A percentile compares a stretch with the other conserved stretches of the same genome.
These are phyloP conservation scores for Dothistroma pini DNA, from an alignment of 2,329 filamentous ascomycete species.

Conservation along the genomic window DNA sequence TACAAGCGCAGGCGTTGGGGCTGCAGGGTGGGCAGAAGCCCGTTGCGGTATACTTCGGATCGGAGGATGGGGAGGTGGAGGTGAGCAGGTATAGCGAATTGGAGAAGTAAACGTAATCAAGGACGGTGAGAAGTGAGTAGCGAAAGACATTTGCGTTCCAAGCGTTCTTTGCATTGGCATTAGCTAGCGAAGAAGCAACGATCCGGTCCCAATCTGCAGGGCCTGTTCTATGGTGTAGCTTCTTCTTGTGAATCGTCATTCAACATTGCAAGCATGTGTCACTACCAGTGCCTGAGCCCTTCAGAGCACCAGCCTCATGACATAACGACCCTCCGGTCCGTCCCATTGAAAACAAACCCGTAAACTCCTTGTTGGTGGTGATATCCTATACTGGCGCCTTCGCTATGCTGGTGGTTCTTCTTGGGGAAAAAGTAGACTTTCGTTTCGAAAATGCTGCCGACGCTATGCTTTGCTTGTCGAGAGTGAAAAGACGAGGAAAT, in stretches of 20 bases:
- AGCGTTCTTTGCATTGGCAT: conserved; percentile 3
- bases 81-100: conserved; percentile 24
- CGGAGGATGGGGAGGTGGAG: conserved; percentile 57
- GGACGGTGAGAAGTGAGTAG: neutral
- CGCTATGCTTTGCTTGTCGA: conserved; percentile 20
- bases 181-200: neutral
- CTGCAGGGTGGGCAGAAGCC: conserved; percentile 79
- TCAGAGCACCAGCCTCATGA: conserved; percentile 24
- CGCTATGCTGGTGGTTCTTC: conserved; percentile 18
- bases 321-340: neutral
- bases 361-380: conserved; percentile 1
- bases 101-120: neutral
- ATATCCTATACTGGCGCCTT: conserved; percentile 13
- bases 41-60: conserved; percentile 90
- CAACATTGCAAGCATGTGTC: conserved; percentile 11
- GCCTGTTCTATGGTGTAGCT: conserved; percentile 2
- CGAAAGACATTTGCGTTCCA: neutral
- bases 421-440: neutral
- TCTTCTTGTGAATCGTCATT: conserved; percentile 6
- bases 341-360: conserved; percentile 4
- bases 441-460: conserved; percentile 1
- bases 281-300: conserved; percentile 25
- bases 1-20: conserved; percentile 58
- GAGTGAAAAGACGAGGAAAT: conserved; percentile 6
- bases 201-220: neutral